Evolutionary conservation across 2,329 filamentous ascomycete genomes (phyloP), one percentile per base, ranked within the genome.

Genomic region (Dothideomycetes sp.): DNA sequence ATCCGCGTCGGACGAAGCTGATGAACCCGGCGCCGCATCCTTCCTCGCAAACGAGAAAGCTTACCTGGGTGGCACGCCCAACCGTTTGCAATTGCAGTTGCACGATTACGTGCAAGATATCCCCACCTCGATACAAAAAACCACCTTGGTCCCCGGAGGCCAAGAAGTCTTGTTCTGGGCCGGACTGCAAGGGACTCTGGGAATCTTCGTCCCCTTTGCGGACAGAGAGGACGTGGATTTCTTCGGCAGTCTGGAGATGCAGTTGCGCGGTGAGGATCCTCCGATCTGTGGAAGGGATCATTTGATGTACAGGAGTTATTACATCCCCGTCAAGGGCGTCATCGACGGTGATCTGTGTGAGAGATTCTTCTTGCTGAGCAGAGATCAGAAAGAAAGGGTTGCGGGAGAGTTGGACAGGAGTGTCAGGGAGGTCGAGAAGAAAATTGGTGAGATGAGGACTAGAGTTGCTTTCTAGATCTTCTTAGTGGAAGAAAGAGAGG

Each of bases 281-380:
- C 89, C 89, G 6, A 67, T 98, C 33, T 84, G 86, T 15, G 93
- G 91, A 29, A 76, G 93, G 49, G 93, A 98, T 60, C 91, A 99
- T 62, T 70, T 99, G 32, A 93, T 94, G 55, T 99, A 94, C 62
- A 76, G 93, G 48, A 80, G 87, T 49, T 98, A 96, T 64, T 98
- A 96, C 60, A 86, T 85, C 5, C 93, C 91, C 0, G 86, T 94
- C 29, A 98, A 98, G 71, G 88, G 88, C 7, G 80, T 93, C 19
- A 94, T 99, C 53, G 91, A 99, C 62, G 91, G 91, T 19, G 91
- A 99, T 64, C 69, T 99, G 28, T 94, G 91, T 54, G 91, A 99
- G 69, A 76, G 87, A 51, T 98, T 86, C 63, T 77, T 86, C 44
- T 66, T 91, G 45, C 69, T 98, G 46, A 74, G 82, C 18, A 82